phyloP scores from a whole-genome alignment of 371 early-diverging fungal genomes.

The Mortierella sp. region DNA sequence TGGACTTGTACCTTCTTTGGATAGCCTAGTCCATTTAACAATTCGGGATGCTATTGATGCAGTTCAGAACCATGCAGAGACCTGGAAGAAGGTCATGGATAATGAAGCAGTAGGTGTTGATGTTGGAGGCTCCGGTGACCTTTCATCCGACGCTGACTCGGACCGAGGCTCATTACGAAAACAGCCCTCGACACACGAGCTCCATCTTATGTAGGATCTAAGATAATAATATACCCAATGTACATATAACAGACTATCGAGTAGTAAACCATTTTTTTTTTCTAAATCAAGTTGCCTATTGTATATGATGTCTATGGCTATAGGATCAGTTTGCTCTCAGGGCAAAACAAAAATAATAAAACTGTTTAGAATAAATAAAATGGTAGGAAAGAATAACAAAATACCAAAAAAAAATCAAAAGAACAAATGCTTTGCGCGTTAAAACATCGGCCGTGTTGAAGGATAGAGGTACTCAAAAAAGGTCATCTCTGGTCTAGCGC shows the following conservation, averaged over 20 bases:
- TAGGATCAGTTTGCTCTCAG: neutral
- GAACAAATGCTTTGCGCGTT: neutral
- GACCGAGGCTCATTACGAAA: constrained; percentile 10
- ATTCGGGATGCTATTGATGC: constrained; percentile 33
- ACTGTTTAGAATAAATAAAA: constrained; percentile 1
- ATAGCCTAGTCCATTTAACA: constrained; percentile 27
- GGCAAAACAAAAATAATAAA: neutral
- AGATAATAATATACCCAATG: neutral
- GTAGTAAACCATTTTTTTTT: neutral
- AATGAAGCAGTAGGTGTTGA: neutral
- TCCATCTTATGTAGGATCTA: constrained; percentile 9
- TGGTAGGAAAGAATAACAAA: neutral
- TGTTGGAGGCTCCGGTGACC: neutral
- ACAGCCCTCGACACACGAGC: constrained; percentile 18
- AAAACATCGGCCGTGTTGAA: constrained; percentile 34
- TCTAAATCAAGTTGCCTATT: neutral
- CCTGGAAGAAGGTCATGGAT: neutral
- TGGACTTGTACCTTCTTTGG: constrained; percentile 7
- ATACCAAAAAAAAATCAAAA: neutral
- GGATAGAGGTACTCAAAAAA: constrained; percentile 57
- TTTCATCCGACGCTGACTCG: constrained; percentile 11
- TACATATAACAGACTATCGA: neutral
- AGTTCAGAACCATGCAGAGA: constrained; percentile 1
- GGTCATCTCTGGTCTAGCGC: constrained; percentile 46
- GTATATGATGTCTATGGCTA: neutral